These are phyloP conservation scores for Crithidia brevicula DNA, from an alignment of 208 protist genomes.

Conservation along the genomic window DNA sequence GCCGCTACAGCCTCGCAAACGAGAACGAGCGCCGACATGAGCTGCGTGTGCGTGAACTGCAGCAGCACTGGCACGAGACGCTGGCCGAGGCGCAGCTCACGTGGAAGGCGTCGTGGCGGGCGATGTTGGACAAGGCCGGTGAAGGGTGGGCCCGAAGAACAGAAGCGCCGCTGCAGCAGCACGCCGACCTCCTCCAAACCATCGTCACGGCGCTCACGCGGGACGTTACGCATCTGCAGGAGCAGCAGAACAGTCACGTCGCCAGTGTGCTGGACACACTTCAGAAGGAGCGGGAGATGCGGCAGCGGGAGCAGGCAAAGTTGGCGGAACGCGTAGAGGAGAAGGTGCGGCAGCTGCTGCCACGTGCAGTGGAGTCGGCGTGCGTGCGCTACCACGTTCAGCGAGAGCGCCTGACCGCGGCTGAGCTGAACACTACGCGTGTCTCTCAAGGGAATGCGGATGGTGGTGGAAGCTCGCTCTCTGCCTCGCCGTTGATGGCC, in stretches of 20 bases:
- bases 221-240: slow-evolving; percentile 27
- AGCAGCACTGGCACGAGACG: slow-evolving; percentile 30
- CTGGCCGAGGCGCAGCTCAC: slow-evolving; percentile 24
- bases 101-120: slow-evolving; percentile 23
- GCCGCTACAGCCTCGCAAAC: slow-evolving; percentile 30
- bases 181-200: slow-evolving; percentile 33
- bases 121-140: slow-evolving; percentile 15
- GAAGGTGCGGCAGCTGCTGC: slow-evolving; percentile 20
- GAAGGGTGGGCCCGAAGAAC: slow-evolving; percentile 11
- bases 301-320: slow-evolving; percentile 20
- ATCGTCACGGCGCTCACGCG: slow-evolving; percentile 35
- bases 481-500: not conserved
- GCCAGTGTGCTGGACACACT: slow-evolving; percentile 3
- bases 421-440: not conserved
- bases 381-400: slow-evolving; percentile 33
- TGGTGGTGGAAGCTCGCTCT: not conserved
- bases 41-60: slow-evolving; percentile 17
- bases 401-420: slow-evolving; percentile 26
- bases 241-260: slow-evolving; percentile 19
- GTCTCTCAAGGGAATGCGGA: not conserved
- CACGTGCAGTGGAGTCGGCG: slow-evolving; percentile 31
- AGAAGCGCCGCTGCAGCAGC: slow-evolving; percentile 26
- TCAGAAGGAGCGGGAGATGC: slow-evolving; percentile 25
- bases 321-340: slow-evolving; percentile 22
- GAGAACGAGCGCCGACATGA: slow-evolving; percentile 36